A percentile compares a stretch with the other conserved stretches of the same genome.
Evolutionary conservation across 371 early-diverging fungal genomes (phyloP).

Genomic region (Dichotomocladium elegans): DNA sequence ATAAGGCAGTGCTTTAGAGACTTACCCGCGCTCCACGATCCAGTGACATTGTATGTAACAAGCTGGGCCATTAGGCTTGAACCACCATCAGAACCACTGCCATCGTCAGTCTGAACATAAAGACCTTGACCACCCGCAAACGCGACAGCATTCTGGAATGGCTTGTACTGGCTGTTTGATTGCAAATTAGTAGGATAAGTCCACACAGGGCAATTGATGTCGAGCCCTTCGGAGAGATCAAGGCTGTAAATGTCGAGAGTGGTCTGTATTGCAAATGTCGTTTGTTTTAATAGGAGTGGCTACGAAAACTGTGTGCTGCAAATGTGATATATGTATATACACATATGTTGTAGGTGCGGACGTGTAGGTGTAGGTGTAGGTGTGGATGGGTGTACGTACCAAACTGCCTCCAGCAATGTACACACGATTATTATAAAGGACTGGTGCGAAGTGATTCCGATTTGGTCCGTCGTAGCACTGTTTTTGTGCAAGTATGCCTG

Average conservation of each 20-base stretch:
- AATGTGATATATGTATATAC: no score
- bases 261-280: neutral
- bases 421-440: constrained; percentile 5
- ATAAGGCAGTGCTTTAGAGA: neutral
- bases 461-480: neutral
- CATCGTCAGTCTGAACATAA: constrained; percentile 9
- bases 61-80: neutral
- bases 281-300: neutral
- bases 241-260: constrained; percentile 1
- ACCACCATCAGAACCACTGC: no score
- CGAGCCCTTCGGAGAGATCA: constrained; percentile 4
- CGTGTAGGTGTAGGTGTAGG: neutral
- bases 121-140: constrained; percentile 5
- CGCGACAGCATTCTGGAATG: constrained; percentile 13
- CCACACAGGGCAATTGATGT: constrained; percentile 8
- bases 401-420: constrained; percentile 10
- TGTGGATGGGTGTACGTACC: neutral
- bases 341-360: no score
- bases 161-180: constrained; percentile 4
- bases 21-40: constrained; percentile 10
- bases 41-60: constrained; percentile 2
- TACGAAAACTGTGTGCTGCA: neutral
- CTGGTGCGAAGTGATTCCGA: constrained; percentile 8
- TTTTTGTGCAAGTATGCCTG: neutral
- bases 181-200: neutral